phyloP scores from a whole-genome alignment of 768 basidiomycete genomes.

The Phylloporus arenicola region DNA sequence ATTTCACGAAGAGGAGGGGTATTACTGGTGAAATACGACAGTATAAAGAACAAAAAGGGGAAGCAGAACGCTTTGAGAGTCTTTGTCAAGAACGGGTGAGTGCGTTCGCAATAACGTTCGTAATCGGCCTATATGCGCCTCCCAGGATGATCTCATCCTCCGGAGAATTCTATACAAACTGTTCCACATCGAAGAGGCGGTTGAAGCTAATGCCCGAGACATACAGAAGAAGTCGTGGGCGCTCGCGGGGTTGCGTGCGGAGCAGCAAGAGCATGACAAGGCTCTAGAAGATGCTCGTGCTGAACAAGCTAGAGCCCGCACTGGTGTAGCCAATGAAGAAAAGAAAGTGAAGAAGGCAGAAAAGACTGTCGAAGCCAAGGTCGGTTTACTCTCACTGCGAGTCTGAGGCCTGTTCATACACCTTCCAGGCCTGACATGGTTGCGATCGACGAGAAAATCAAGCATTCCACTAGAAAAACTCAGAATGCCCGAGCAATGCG shows the following conservation, averaged over 20 bases:
- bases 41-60: conserved; percentile 94
- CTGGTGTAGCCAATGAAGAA: conserved; percentile 76
- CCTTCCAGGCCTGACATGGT: conserved; percentile 75
- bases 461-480: conserved; percentile 75
- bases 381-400: conserved; percentile 25
- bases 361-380: conserved; percentile 82
- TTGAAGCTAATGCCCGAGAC: conserved; percentile 63
- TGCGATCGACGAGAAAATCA: conserved; percentile 79
- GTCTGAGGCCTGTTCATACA: background rate
- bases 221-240: conserved; percentile 73
- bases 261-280: conserved; percentile 66
- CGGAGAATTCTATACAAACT: conserved; percentile 82
- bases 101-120: background rate
- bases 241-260: conserved; percentile 59
- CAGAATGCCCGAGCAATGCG: conserved; percentile 60
- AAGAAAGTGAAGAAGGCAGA: conserved; percentile 86
- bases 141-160: conserved; percentile 75
- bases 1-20: conserved; percentile 89
- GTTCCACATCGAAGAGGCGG: conserved; percentile 82
- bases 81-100: conserved; percentile 70
- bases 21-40: conserved; percentile 95
- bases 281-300: conserved; percentile 68
- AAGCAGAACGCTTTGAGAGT: conserved; percentile 82
- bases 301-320: conserved; percentile 74
- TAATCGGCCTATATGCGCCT: conserved; percentile 2